Evolutionary conservation across 2,329 filamentous ascomycete species (phyloP).

Genomic region (Tolypocladium album): DNA sequence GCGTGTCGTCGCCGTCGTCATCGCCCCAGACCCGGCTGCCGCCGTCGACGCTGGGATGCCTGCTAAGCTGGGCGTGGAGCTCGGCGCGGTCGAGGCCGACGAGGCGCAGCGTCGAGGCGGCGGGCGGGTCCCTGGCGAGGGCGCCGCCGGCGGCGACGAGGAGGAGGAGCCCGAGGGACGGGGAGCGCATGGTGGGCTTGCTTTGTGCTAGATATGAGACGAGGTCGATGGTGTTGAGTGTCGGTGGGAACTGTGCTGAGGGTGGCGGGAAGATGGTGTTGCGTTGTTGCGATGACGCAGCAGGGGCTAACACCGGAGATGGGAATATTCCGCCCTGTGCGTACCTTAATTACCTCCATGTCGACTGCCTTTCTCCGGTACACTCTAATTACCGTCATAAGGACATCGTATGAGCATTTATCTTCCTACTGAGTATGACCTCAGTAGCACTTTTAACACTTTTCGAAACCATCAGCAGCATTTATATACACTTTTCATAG

Average conservation of each 20-base stretch:
- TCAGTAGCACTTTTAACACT: no score
- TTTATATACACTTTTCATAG: no score
- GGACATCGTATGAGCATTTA: no score
- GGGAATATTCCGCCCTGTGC: background rate
- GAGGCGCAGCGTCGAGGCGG: conserved; percentile 11
- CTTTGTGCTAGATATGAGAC: no score
- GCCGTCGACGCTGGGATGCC: no score
- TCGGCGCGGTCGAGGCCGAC: conserved; percentile 4
- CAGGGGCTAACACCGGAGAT: background rate
- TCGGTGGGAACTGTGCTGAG: background rate
- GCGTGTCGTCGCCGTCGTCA: conserved; percentile 42
- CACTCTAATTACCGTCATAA: no score
- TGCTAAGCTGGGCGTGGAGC: no score
- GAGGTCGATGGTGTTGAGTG: background rate
- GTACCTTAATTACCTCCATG: no score
- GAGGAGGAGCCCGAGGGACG: background rate
- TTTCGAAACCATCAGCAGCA: no score
- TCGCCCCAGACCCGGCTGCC: conserved; percentile 2
- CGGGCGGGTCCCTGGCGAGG: conserved; percentile 11
- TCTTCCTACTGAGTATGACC: no score
- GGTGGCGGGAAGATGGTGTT: background rate
- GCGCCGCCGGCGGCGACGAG: background rate
- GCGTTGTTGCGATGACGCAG: background rate
- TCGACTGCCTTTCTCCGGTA: no score
- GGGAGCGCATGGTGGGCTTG: background rate